Base-by-base conservation (phyloP, 495 filamentous ascomycete genomes). In the Daldinia caldariorum region DNA sequence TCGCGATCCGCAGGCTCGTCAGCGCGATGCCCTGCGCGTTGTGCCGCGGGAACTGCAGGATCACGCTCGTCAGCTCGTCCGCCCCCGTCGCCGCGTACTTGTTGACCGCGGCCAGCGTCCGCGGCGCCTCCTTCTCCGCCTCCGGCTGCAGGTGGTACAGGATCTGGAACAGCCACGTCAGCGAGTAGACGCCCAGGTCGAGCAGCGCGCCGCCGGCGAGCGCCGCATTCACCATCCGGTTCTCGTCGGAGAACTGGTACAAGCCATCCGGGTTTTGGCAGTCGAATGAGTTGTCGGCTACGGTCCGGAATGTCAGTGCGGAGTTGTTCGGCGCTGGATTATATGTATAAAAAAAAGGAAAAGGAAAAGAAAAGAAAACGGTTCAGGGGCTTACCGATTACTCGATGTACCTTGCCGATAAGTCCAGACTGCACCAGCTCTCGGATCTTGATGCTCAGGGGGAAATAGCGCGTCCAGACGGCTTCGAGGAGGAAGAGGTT, bases 401-500 rank as follows among this genome's bases (percentile, higher is more conserved):
- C 91, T 31, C 94, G 86, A 38, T 91, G 85, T 4, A 97, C 90
- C 47, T 88, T 87, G 7, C 94, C 94, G 69, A 97, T 89, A 60
- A 82, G 84, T 1, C 91, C 90, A 1, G 84, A 81, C 59, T 83
- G 79, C 60, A 96, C 89, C 71, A 93, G 72, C 58, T 93, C 84
- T 41, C 93, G 79, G 20, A 97, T 80, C 78, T 94, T 88, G 61
- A 91, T 86, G 69, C 88, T 90, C 4, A 94, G 77, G 1, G 94
- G 94, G 83, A 97, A 96, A 77, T 91, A 95, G 22, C 94, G 83
- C 41, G 94, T 97, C 94, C 95, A 97, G 12, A 97, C 92, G 16
- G 94, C 94, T 82, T 98, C 94, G 93, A 97, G 97, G 39, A 98
- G 79, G 81, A 97, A 97, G 20, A 97, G 74, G n/a, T 88, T 87